A percentile compares a stretch with the other conserved stretches of the same genome.
Evolutionary conservation across 2,329 filamentous ascomycete species (phyloP).

Genomic region (Fusarium avenaceum): DNA sequence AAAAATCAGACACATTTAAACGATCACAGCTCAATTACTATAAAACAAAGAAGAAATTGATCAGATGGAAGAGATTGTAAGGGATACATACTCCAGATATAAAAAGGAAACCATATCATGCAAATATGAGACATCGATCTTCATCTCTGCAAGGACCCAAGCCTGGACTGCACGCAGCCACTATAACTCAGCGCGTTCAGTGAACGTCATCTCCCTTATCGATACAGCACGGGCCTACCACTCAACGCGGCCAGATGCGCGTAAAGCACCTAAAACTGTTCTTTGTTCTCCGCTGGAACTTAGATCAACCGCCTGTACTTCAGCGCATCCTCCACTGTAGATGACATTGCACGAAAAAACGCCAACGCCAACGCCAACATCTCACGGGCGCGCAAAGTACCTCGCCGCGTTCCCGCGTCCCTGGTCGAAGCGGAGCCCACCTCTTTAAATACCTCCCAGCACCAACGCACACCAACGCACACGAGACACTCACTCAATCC

Average conservation of each 20-base stretch:
- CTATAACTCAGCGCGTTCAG: conserved; percentile 40
- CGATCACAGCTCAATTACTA: not conserved
- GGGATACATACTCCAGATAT: not conserved
- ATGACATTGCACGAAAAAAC: conserved; percentile 31
- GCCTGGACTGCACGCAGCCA: conserved; percentile 24
- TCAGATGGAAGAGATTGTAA: not conserved
- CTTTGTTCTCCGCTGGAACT: conserved; percentile 17
- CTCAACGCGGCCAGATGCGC: conserved; percentile 38
- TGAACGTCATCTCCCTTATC: conserved; percentile 35
- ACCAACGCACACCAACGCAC: conserved; percentile 35
- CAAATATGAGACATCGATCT: conserved; percentile 17
- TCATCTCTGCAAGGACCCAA: conserved; percentile 32
- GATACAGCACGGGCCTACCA: conserved; percentile 28
- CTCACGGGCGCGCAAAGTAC: conserved; percentile 30
- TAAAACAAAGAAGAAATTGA: not conserved
- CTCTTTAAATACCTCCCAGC: conserved; percentile 46
- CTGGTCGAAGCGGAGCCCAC: conserved; percentile 23
- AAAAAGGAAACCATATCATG: not conserved
- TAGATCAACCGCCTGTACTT: conserved; percentile 1
- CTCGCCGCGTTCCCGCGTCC: conserved; percentile 36
- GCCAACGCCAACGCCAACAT: conserved; percentile 39
- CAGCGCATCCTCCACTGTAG: conserved; percentile 19
- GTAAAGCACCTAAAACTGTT: conserved; percentile 33
- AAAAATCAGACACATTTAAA: not conserved
- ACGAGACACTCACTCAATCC: conserved; percentile 30